These are phyloP conservation scores for Cyclostephanos tholiformis DNA, from an alignment of 108 stramenopile genomes.

Conservation along the genomic window DNA sequence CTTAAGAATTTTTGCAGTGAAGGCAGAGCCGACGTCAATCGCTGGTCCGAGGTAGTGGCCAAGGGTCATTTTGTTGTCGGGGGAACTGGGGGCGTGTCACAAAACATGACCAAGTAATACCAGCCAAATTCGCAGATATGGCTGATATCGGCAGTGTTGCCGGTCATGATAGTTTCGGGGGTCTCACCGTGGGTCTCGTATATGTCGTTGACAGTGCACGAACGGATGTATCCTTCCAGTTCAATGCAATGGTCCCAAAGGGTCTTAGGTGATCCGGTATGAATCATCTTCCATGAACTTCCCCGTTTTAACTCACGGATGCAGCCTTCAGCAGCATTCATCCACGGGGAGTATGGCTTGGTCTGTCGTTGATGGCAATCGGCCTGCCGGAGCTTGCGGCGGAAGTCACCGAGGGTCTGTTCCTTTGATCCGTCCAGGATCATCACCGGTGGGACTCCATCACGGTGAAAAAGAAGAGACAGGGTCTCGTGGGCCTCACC, in stretches of 20 bases:
- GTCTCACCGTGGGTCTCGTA: constrained; percentile 7
- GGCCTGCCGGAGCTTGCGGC: constrained; percentile 23
- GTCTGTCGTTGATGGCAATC: constrained; percentile 14
- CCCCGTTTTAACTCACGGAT: constrained; percentile 42
- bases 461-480: constrained; percentile 11
- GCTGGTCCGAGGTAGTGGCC: constrained; percentile 26
- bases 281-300: constrained; percentile 11
- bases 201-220: constrained; percentile 14
- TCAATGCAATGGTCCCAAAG: constrained; percentile 50
- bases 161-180: constrained; percentile 7
- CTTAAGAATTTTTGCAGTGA: constrained; percentile 23
- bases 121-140: no score
- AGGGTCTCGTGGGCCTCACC: constrained; percentile 3
- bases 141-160: constrained; percentile 21
- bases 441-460: constrained; percentile 18
- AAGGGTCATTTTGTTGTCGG: neutral
- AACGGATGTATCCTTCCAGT: neutral
- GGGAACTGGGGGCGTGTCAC: neutral
- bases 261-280: neutral
- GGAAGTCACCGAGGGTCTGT: neutral
- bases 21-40: constrained; percentile 25
- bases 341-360: constrained; percentile 36
- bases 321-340: constrained; percentile 9
- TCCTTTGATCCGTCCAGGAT: constrained; percentile 42
- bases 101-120: neutral